Evolutionary conservation across 352 stramenopile genomes (phyloP), one percentile per base, ranked within the genome.

Genomic region (Aphanomyces stellatus): DNA sequence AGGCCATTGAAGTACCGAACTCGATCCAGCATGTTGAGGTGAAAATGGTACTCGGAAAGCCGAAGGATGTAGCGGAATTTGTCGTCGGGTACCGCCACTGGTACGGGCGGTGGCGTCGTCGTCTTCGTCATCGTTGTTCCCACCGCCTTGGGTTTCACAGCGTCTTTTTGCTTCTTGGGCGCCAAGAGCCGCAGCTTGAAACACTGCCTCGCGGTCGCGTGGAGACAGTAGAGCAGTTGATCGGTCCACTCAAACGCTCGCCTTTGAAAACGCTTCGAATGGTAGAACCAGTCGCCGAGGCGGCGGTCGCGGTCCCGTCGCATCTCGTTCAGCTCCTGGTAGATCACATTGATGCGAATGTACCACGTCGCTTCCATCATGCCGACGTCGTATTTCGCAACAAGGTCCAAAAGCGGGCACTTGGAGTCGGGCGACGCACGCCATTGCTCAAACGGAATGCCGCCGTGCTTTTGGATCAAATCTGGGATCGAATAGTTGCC

Each of bases 391-490:
- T 91, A 95, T 6, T 72, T 76, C 30, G 90, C 79, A 19, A 95
- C 80, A 65, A 79, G 85, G 22, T 95, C 86, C 2, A 95, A 72
- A 19, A 95, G 60, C 13, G 82, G 84, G 41, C 86, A 95, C 69
- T 90, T 92, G 27, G 82, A 86, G 22, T 88, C 85, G 3, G 80
- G 74, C 4, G 88, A 79, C 11, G 86, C 79, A 1, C 80, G 77
- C 86, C 86, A 95, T 57, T 92, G 81, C 68, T 93, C 90, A 65
- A 93, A 92, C 1, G 86, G 84, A 1, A 95, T 83, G 1, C 86
- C 86, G 2, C 86, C 85, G 56, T 89, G 79, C 4, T 74, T 74
- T 62, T 95, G 84, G 24, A 91, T 82, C 19, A 95, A 73, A 35
- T 92, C 85, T 31, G 80, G 71, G 28, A 88, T 76, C 61, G 74